phyloP scores from a whole-genome alignment of 164 flowering plant genomes.

The Nymphaea colorata region DNA sequence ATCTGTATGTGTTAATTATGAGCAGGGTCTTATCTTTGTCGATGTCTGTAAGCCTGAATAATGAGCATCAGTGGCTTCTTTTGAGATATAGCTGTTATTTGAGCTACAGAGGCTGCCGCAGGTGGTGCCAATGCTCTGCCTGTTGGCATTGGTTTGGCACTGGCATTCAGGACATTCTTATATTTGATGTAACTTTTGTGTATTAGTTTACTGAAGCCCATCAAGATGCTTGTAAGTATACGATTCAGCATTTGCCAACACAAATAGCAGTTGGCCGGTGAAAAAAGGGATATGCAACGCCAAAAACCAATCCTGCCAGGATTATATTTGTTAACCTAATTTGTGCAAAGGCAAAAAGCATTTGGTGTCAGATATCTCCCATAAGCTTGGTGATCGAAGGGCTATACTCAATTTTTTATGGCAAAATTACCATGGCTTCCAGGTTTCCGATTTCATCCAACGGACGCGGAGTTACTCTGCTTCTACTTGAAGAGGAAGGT shows the following conservation, averaged over 20 bases:
- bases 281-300: no score
- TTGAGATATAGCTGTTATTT: not conserved
- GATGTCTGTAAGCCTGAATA: not conserved
- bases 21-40: not conserved
- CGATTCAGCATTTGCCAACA: no score
- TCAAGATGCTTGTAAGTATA: no score
- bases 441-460: conserved; percentile 87
- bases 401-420: conserved; percentile 11
- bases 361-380: not conserved
- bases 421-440: conserved; percentile 36
- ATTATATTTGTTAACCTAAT: no score
- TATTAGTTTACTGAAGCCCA: no score
- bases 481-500: conserved; percentile 65
- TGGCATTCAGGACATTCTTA: no score
- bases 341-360: no score
- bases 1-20: no score
- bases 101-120: not conserved
- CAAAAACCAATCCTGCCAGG: no score
- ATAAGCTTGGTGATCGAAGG: not conserved
- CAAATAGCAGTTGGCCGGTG: no score
- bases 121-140: not conserved
- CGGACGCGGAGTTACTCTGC: conserved; percentile 61
- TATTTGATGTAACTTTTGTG: no score
- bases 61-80: not conserved
- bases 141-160: no score